These are phyloP conservation scores for Lachnellula occidentalis DNA, from an alignment of 2,329 filamentous ascomycete genomes.

Conservation along the genomic window DNA sequence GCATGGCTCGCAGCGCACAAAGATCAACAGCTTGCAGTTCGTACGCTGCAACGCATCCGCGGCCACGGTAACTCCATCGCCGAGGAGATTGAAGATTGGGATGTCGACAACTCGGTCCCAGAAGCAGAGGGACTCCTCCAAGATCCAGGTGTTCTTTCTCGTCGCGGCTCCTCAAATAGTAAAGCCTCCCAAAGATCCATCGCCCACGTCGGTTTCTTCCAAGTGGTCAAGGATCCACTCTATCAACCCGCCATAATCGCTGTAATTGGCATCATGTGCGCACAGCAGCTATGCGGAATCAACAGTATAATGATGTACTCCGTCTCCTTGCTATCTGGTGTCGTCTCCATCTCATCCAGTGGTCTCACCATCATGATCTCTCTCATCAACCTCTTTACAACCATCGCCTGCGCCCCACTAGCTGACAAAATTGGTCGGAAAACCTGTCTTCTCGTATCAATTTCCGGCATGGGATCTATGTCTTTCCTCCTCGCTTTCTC, in stretches of 20 bases:
- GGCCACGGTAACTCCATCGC: slow-evolving; percentile 64
- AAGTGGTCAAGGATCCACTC: slow-evolving; percentile 61
- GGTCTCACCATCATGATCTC: slow-evolving; percentile 85
- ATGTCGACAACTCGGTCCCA: slow-evolving; percentile 31
- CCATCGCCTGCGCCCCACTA: slow-evolving; percentile 73
- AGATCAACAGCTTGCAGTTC: slow-evolving; percentile 54
- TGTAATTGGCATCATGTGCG: slow-evolving; percentile 84
- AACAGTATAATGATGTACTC: slow-evolving; percentile 99
- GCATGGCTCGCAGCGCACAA: slow-evolving; percentile 73
- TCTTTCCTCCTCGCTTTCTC: slow-evolving; percentile 74
- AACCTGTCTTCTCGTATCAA: slow-evolving; percentile 73
- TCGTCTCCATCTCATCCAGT: slow-evolving; percentile 76
- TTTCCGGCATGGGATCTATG: slow-evolving; percentile 75
- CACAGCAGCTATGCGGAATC: slow-evolving; percentile 88
- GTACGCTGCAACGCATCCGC: slow-evolving; percentile 68
- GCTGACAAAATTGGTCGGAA: slow-evolving; percentile 87
- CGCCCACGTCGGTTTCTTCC: slow-evolving; percentile 51
- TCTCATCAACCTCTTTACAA: slow-evolving; percentile 78
- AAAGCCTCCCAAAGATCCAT: slow-evolving; percentile 25
- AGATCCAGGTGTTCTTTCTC: slow-evolving; percentile 15
- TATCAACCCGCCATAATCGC: slow-evolving; percentile 73
- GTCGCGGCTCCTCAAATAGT: slow-evolving; percentile 24
- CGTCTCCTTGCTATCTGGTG: slow-evolving; percentile 75
- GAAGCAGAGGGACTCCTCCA: slow-evolving; percentile 27
- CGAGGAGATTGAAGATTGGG: slow-evolving; percentile 64